Evolutionary conservation across 495 filamentous ascomycete species (phyloP), one percentile per base, ranked within the genome.

Genomic region (Sporormia fimetaria): DNA sequence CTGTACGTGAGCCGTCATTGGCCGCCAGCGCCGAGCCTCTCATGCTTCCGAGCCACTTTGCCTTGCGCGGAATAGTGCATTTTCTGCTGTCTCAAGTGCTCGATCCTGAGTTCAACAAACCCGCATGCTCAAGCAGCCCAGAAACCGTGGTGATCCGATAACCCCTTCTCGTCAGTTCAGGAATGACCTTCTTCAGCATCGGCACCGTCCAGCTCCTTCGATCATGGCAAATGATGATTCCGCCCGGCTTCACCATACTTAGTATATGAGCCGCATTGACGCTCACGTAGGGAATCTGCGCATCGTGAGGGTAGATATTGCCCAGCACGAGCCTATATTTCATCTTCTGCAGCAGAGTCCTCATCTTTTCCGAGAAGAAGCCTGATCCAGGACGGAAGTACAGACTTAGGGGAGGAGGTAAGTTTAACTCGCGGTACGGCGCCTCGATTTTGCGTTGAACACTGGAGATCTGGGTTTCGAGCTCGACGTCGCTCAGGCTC

Each of bases 281-380:
- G 47, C 66, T 66, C 55, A 69, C 62, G 52, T 67, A 78, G 15
- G 61, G 60, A 23, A 93, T 74, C 64, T 87, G 82, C 32, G 85
- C 72, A 61, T 93, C 85, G 61, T 92, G 83, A 10, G 85, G 85
- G 58, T 87, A 92, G 21, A 90, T 78, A 56, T 75, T 78, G 10
- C 85, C 85, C 22, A 93, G 62, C 11, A 87, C 80, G 2, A 87
- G 51, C 28, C 66, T 54, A 56, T 81, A 84, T 0, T 75, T 76
- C 30, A 84, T 37, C 32, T 49, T 57, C 14, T 54, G 46, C 9
- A 82, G 58, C 6, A 76, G 52, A 14, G 58, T 59, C 7, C 77
- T 63, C 73, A 90, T 82, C 5, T 74, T 59, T 8, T 66, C 59
- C 47, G 71, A 81, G 55, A 87, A 90, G 54, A 87, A 78, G 12